Evolutionary conservation across 2,329 filamentous ascomycete species (phyloP).

Genomic region (Aspergillus clavatus): DNA sequence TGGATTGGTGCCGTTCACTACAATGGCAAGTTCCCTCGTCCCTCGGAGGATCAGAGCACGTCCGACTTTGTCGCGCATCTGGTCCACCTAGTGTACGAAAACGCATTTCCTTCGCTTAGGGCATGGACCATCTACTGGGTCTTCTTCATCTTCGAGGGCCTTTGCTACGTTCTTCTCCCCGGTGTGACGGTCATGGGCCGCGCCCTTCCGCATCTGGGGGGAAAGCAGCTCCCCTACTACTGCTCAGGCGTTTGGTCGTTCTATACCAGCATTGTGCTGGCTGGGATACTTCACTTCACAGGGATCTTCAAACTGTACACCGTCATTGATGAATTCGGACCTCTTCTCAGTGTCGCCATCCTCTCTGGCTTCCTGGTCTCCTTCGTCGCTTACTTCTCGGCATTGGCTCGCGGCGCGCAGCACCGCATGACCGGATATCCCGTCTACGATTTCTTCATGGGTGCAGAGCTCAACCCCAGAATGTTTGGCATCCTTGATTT

Average conservation of each 20-base stretch:
- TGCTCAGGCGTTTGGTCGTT: conserved; percentile 86
- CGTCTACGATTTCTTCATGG: conserved; percentile 89
- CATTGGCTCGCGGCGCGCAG: conserved; percentile 70
- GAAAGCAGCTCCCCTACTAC: conserved; percentile 87
- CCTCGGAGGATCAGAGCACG: conserved; percentile 60
- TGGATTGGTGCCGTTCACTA: conserved; percentile 96
- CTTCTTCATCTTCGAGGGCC: conserved; percentile 80
- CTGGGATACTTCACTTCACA: conserved; percentile 69
- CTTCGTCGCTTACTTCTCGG: conserved; percentile 80
- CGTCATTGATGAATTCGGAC: conserved; percentile 90
- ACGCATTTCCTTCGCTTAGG: conserved; percentile 74
- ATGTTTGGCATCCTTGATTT: conserved; percentile 82
- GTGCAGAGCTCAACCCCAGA: conserved; percentile 78
- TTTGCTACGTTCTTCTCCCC: conserved; percentile 78
- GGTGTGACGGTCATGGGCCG: conserved; percentile 87
- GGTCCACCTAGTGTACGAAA: conserved; percentile 67
- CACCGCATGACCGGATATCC: conserved; percentile 86
- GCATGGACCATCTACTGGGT: conserved; percentile 94
- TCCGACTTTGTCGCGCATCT: conserved; percentile 68
- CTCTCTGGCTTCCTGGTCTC: conserved; percentile 80
- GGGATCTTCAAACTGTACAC: conserved; percentile 86
- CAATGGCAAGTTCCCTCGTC: conserved; percentile 71
- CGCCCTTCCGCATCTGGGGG: conserved; percentile 73
- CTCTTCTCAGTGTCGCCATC: conserved; percentile 88
- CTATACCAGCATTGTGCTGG: conserved; percentile 74